Evolutionary conservation across 2,329 filamentous ascomycete genomes (phyloP), one percentile per base, ranked within the genome.

Genomic region (Hypomyces rosellus): DNA sequence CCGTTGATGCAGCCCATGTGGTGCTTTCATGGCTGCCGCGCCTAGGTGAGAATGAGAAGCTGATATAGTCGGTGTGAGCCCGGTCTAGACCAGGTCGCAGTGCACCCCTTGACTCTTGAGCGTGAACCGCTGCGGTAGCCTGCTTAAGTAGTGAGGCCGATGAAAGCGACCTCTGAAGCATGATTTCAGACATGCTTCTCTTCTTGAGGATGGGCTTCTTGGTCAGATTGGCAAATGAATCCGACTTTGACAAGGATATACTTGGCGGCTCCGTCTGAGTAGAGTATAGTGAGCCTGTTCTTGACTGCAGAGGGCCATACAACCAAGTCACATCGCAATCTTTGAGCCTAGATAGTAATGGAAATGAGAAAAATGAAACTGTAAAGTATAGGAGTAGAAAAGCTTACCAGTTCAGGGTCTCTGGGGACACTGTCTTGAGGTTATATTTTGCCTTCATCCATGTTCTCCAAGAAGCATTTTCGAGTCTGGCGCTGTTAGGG

Each of bases 271-370:
- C 70, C 3, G 68, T 70, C 47, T 71, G 68, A 5, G 72, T 62
- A 60, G 74, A 54, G 51, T 81, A 74, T 12, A 80, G 65, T 22
- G 76, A 80, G 49, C 75, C 79, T 4, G 76, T 74, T 18, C 85
- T 85, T 1, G 85, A 86, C 65, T 96, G 92, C 45, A 96, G 70
- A 12, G 93, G 93, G 0, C 93, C 93, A 63, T 97, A 99, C 1
- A 99, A 76, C 93, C 92, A 99, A 42, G 92, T 96, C 33, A 96
- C 90, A 68, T 99, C 92, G 66, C 88, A 93, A 61, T 97, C 93
- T 67, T 97, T 99, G 53, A 96, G 76, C 91, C 90, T 96, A 61
- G 43, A 34, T 37, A 12, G 15, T n/a, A 13, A 41, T 45, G 3
- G 34, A 40, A 61, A 74, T 61, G 71, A 48, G 46, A 5, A 11